phyloP scores from a whole-genome alignment of 2,329 filamentous ascomycete genomes.

The Pseudogymnoascus sp. region DNA sequence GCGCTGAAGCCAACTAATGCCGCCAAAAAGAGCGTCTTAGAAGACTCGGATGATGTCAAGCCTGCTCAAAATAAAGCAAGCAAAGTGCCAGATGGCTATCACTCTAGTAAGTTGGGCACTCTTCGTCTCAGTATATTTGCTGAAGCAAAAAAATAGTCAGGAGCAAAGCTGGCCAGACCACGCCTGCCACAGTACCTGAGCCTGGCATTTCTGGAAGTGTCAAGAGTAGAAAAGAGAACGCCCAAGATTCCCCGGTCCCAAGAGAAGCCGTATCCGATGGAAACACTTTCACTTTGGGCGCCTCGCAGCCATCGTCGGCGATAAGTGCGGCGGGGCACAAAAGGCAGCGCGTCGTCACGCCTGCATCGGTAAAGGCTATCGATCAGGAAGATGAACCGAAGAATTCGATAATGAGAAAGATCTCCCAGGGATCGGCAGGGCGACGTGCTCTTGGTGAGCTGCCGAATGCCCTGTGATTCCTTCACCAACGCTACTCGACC shows the following conservation, averaged over 20 bases:
- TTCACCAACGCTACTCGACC: neutral
- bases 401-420: conserved; percentile 13
- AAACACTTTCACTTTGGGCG: conserved; percentile 15
- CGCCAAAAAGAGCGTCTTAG: conserved; percentile 17
- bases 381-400: conserved; percentile 42
- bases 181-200: neutral
- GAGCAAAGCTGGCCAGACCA: neutral
- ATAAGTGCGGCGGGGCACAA: conserved; percentile 28
- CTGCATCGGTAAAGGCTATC: conserved; percentile 37
- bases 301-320: conserved; percentile 16
- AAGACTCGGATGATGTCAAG: neutral
- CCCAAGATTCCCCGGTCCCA: conserved; percentile 14
- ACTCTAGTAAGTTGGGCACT: neutral
- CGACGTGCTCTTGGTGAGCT: conserved; percentile 2
- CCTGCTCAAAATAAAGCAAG: neutral
- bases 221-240: conserved; percentile 22
- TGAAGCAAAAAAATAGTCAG: neutral
- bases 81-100: neutral
- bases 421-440: conserved; percentile 3
- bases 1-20: conserved; percentile 24
- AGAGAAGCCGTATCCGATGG: neutral
- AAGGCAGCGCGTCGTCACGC: conserved; percentile 39
- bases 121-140: neutral
- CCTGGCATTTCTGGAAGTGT: conserved; percentile 9
- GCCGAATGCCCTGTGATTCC: neutral